Evolutionary conservation across 139 green algal genomes (phyloP).

Genomic region (Micractinium sp.): DNA sequence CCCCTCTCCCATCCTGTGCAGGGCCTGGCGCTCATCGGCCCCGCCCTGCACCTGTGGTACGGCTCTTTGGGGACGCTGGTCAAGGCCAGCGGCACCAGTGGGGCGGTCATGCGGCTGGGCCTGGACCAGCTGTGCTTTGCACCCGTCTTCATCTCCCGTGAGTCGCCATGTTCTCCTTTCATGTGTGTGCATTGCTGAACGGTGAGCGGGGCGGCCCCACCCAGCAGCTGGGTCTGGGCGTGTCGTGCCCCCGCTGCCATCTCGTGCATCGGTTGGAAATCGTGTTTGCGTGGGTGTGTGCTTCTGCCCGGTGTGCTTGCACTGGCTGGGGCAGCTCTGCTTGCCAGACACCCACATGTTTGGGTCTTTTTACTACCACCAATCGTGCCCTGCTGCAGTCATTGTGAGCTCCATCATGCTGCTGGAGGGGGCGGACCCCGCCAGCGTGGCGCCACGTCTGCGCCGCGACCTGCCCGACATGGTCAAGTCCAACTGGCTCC

Average conservation of each 20-base stretch:
- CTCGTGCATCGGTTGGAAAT: no score
- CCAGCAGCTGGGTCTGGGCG: no score
- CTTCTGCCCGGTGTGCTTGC: no score
- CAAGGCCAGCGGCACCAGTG: conserved; percentile 53
- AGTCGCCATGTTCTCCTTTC: not conserved
- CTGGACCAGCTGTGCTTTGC: conserved; percentile 94
- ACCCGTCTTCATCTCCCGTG: conserved; percentile 81
- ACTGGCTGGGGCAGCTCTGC: no score
- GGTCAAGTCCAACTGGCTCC: conserved; percentile 81
- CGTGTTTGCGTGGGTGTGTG: no score
- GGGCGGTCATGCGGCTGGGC: conserved; percentile 57
- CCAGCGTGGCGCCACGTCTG: conserved; percentile 74
- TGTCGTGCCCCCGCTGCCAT: no score
- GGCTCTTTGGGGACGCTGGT: conserved; percentile 68
- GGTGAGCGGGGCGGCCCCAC: no score
- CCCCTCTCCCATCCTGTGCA: conserved; percentile 2
- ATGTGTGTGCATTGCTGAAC: not conserved
- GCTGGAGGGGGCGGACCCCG: conserved; percentile 69
- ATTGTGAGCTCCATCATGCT: conserved; percentile 44
- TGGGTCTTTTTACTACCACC: no score
- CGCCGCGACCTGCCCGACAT: conserved; percentile 74
- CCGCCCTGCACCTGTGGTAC: conserved; percentile 90
- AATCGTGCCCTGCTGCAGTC: not conserved
- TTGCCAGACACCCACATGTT: no score
- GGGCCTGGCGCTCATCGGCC: conserved; percentile 76